Percentiles rank a stretch among this genome's conserved stretches.
Conservation (phyloP, 139 green algal genomes). For the Auxenochlorella protothecoides region DNA sequence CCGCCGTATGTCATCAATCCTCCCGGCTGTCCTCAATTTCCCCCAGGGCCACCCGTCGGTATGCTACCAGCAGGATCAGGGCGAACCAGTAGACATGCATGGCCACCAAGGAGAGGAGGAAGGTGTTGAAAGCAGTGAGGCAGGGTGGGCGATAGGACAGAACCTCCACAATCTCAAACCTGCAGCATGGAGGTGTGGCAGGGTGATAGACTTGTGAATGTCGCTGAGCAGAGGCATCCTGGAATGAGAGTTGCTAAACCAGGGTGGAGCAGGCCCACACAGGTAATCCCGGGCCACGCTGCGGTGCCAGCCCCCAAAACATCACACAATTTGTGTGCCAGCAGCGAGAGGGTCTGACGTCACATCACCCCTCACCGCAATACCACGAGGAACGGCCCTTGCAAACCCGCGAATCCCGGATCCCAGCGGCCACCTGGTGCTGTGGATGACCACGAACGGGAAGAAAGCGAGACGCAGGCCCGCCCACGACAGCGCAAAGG, state of each 20-base stretch:
- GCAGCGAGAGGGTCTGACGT: too few species aligned
- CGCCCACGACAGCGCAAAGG: not conserved
- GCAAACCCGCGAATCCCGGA: not conserved
- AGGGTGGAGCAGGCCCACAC: too few species aligned
- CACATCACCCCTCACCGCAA: too few species aligned
- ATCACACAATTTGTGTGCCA: too few species aligned
- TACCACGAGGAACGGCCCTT: too few species aligned
- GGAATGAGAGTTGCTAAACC: too few species aligned
- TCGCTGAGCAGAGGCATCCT: too few species aligned
- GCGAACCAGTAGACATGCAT: conserved; percentile 74
- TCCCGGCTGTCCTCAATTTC: conserved; percentile 39
- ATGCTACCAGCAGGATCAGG: conserved; percentile 48
- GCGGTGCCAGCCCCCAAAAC: too few species aligned
- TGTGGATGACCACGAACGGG: not conserved
- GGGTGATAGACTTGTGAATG: too few species aligned
- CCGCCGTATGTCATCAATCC: conserved; percentile 4
- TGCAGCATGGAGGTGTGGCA: too few species aligned
- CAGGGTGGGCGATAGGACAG: conserved; percentile 10
- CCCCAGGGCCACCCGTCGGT: conserved; percentile 20
- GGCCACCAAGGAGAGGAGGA: conserved; percentile 42
- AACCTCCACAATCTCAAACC: not conserved
- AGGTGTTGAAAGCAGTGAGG: conserved; percentile 34
- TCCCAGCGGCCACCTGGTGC: not conserved
- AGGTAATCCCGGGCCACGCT: too few species aligned
- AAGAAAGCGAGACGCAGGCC: not conserved